Evolutionary conservation across 1,284 basidiomycete species (phyloP).

Genomic region (Vanrija sp.): DNA sequence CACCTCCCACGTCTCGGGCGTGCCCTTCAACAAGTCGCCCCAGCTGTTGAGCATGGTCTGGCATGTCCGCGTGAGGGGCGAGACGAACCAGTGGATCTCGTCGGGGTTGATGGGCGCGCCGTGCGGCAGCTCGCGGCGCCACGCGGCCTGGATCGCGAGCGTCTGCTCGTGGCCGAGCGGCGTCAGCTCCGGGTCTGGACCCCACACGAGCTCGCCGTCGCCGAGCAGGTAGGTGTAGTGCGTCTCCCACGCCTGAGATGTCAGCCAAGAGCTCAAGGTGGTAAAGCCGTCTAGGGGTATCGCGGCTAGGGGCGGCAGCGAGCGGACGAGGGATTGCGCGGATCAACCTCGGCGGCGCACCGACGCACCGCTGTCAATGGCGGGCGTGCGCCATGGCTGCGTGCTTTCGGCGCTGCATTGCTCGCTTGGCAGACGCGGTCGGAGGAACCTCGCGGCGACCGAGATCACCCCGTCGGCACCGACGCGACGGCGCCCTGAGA

Average conservation of each 20-base stretch:
- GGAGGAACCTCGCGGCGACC: too few species aligned
- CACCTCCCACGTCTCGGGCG: conserved; percentile 44
- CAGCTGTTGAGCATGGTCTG: conserved; percentile 67
- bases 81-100: conserved; percentile 58
- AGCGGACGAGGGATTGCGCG: too few species aligned
- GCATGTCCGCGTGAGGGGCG: conserved; percentile 68
- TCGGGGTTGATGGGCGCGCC: conserved; percentile 60
- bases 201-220: conserved; percentile 71
- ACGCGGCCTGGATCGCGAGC: conserved; percentile 53
- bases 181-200: conserved; percentile 75
- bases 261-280: neutral
- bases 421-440: too few species aligned
- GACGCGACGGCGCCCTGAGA: too few species aligned
- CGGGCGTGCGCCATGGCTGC: too few species aligned
- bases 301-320: too few species aligned
- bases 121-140: conserved; percentile 57
- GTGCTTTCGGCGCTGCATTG: too few species aligned
- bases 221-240: conserved; percentile 67
- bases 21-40: conserved; percentile 45
- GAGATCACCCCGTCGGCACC: too few species aligned
- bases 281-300: too few species aligned
- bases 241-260: conserved; percentile 46
- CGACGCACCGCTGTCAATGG: too few species aligned
- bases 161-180: conserved; percentile 64
- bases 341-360: too few species aligned